These are phyloP conservation scores for Pholiota microspora DNA, from an alignment of 768 basidiomycete species.

Conservation along the genomic window DNA sequence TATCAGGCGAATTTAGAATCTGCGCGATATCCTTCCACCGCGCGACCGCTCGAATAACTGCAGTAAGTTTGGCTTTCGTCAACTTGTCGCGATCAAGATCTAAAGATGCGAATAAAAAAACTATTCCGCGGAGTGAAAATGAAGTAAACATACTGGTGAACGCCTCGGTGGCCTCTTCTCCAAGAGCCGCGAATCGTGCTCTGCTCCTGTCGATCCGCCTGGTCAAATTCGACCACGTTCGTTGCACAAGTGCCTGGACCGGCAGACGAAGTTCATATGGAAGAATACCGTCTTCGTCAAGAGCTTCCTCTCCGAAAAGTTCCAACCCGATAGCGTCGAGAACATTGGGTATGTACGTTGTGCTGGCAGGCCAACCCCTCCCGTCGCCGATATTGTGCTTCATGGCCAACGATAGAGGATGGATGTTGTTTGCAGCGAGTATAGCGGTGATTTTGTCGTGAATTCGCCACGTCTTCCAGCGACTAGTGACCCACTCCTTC, in stretches of 20 bases:
- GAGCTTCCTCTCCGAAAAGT: background rate
- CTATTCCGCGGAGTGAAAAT: background rate
- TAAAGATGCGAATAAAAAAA: background rate
- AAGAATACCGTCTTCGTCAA: background rate
- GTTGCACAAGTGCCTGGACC: background rate
- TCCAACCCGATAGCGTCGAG: background rate
- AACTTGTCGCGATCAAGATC: background rate
- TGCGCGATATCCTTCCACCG: constrained; percentile 18
- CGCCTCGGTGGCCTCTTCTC: background rate
- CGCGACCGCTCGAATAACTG: constrained; percentile 17
- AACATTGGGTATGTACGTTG: background rate
- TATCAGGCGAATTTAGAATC: constrained; percentile 1
- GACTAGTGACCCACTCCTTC: background rate
- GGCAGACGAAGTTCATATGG: background rate
- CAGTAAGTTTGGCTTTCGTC: constrained; percentile 13
- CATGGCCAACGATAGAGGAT: no score
- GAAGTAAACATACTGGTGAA: background rate
- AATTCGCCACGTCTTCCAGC: background rate
- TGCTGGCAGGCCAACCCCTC: background rate
- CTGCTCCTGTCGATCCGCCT: background rate
- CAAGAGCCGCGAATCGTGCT: background rate
- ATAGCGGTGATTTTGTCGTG: background rate
- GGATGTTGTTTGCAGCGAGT: background rate
- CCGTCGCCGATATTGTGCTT: no score
- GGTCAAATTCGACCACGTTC: background rate